These are phyloP conservation scores for Calvatia gigantea DNA, from an alignment of 768 basidiomycete species.

Conservation along the genomic window DNA sequence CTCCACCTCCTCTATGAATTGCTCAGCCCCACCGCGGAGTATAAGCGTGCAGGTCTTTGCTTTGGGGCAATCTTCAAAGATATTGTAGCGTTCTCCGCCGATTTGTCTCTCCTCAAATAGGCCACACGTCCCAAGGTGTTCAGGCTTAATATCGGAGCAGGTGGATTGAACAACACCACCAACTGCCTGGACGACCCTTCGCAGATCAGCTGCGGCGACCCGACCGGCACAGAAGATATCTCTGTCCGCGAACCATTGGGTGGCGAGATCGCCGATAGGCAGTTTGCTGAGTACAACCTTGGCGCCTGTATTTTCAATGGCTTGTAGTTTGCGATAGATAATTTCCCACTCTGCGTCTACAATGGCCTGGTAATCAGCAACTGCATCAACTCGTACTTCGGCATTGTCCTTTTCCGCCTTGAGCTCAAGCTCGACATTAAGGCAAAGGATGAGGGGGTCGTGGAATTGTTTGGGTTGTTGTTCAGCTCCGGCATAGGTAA, in stretches of 20 bases:
- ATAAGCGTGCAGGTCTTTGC: conserved; percentile 95
- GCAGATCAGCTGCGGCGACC: conserved; percentile 84
- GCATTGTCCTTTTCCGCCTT: conserved; percentile 99
- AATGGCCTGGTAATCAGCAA: conserved; percentile 98
- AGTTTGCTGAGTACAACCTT: conserved; percentile 97
- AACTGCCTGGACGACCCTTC: conserved; percentile 92
- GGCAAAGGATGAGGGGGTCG: conserved; percentile 84
- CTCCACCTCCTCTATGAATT: conserved; percentile 98
- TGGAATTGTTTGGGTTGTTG: conserved; percentile 95
- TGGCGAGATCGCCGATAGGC: conserved; percentile 97
- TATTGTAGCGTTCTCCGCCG: conserved; percentile 93
- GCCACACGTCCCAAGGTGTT: conserved; percentile 94
- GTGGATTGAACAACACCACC: conserved; percentile 95
- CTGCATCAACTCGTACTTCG: conserved; percentile 94
- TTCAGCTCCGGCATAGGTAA: conserved; percentile 98
- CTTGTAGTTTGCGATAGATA: conserved; percentile 95
- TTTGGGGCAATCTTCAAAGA: conserved; percentile 90
- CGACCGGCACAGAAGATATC: conserved; percentile 99
- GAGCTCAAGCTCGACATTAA: conserved; percentile 97
- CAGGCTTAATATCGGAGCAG: conserved; percentile 83
- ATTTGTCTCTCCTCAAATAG: conserved; percentile 92
- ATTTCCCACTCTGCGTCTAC: conserved; percentile 99
- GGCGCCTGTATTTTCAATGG: conserved; percentile 93
- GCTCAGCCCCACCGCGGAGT: conserved; percentile 94
- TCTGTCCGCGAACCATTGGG: conserved; percentile 98